Base-by-base conservation (phyloP, 139 green algal genomes). In the Volvox africanus region DNA sequence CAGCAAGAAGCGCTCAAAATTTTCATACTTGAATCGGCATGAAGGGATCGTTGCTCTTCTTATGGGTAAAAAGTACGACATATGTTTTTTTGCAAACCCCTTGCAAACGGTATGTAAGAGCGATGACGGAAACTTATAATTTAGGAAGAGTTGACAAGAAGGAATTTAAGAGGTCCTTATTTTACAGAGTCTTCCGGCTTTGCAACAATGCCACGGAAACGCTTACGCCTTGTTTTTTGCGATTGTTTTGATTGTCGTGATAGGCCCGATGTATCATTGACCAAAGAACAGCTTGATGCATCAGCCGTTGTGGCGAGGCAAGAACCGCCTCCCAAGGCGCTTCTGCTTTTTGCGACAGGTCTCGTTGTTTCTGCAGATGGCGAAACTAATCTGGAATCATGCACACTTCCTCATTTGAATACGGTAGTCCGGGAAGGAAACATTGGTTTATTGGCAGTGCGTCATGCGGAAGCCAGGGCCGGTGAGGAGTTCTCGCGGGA, bases 321-420 rank as follows among this genome's bases (percentile, higher is more conserved):
- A 76, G 91, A 93, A 32, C 93, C 93, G 14, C 93, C 93, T 13
- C 94, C 95, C 44, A 96, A 97, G 78, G 94, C 83, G 37, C 30
- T 97, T 18, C 14, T 97, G 32, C 44, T 97, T 22, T 88, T 82
- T 50, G 80, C 89, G 0, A 89, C 87, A 3, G 91, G 92, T 1
- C 20, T 82, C 1, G 24, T 93, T 24, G 21, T 80, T 22, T 28
- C 26, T 36, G n/a, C 26, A 2, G 35, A 62, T 37, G 61, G 19
- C 13, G 32, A 24, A 21, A 92, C 62, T 20, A 79, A 78, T 14
- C 28, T 94, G 26, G 84, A 94, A 5, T 6, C 33, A 0, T 73
- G 55, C 33, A 71, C 87, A 14, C 37, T 95, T 13, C 95, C 94
- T 9, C 92, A 96, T 61, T 91, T 96, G 11, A 55, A 97, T 62